Evolutionary conservation across 768 basidiomycete species (phyloP).

Genomic region (Phaeotremella skinneri): DNA sequence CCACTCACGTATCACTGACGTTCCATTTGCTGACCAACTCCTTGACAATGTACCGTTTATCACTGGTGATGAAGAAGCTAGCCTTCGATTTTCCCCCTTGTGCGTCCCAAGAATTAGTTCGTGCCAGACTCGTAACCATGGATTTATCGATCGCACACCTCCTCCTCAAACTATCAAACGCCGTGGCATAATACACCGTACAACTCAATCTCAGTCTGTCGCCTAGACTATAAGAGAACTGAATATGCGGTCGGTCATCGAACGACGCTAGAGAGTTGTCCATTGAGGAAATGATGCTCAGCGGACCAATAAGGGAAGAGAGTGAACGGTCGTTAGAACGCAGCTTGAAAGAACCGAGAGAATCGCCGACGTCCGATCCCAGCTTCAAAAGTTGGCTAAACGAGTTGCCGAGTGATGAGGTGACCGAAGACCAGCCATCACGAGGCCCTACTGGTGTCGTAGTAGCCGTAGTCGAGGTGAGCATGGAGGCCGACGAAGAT

Average conservation of each 20-base stretch:
- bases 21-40: constrained; percentile 83
- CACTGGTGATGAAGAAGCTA: constrained; percentile 77
- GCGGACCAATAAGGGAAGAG: constrained; percentile 32
- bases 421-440: constrained; percentile 40
- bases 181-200: constrained; percentile 76
- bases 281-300: constrained; percentile 16
- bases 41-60: constrained; percentile 78
- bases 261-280: constrained; percentile 50
- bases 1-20: constrained; percentile 73
- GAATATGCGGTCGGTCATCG: constrained; percentile 75
- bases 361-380: constrained; percentile 30
- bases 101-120: constrained; percentile 67
- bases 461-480: not conserved
- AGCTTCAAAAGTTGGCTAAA: constrained; percentile 40
- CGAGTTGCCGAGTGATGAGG: constrained; percentile 37
- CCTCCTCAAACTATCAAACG: constrained; percentile 67
- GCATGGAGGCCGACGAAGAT: not conserved
- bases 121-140: constrained; percentile 63
- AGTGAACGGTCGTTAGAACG: constrained; percentile 32
- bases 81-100: constrained; percentile 73
- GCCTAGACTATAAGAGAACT: constrained; percentile 75
- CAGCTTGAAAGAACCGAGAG: constrained; percentile 29
- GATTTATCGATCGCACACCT: constrained; percentile 66
- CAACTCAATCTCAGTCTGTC: constrained; percentile 73
- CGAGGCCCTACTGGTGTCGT: not conserved